Evolutionary conservation across 2,329 filamentous ascomycete genomes (phyloP).

Genomic region (Penicillium sp.): DNA sequence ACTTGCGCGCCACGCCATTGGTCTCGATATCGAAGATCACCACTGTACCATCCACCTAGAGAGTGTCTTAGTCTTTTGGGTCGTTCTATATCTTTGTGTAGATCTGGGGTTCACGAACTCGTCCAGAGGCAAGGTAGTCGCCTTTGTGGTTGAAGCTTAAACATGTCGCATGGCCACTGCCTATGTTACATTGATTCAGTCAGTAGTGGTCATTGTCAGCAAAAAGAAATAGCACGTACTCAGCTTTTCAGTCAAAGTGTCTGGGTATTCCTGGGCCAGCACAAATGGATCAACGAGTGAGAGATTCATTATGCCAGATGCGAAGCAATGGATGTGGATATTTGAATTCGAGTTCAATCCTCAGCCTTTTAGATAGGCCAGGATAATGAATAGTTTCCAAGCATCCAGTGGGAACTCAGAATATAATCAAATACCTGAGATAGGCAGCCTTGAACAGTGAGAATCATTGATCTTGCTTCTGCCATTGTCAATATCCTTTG

Average conservation of each 20-base stretch:
- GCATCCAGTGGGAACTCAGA: conserved; percentile 24
- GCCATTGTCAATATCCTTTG: conserved; percentile 3
- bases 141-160: conserved; percentile 90
- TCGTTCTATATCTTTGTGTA: not conserved
- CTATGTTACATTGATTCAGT: conserved; percentile 34
- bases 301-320: conserved; percentile 61
- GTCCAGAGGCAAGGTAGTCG: conserved; percentile 90
- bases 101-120: conserved; percentile 53
- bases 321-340: not conserved
- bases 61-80: conserved; percentile 12
- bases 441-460: not conserved
- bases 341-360: conserved; percentile 9
- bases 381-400: conserved; percentile 18
- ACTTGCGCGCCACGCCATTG: conserved; percentile 90
- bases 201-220: conserved; percentile 5
- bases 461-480: conserved; percentile 2
- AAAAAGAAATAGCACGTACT: conserved; percentile 50
- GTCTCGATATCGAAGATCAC: conserved; percentile 98
- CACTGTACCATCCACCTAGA: conserved; percentile 77
- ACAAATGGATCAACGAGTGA: conserved; percentile 70
- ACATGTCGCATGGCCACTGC: conserved; percentile 63
- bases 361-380: conserved; percentile 28
- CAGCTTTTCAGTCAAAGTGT: conserved; percentile 83
- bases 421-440: not conserved
- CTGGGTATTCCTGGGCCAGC: conserved; percentile 79